Base-by-base conservation (phyloP, 2,329 filamentous ascomycete genomes). In the Colletotrichum lindemuthianum region DNA sequence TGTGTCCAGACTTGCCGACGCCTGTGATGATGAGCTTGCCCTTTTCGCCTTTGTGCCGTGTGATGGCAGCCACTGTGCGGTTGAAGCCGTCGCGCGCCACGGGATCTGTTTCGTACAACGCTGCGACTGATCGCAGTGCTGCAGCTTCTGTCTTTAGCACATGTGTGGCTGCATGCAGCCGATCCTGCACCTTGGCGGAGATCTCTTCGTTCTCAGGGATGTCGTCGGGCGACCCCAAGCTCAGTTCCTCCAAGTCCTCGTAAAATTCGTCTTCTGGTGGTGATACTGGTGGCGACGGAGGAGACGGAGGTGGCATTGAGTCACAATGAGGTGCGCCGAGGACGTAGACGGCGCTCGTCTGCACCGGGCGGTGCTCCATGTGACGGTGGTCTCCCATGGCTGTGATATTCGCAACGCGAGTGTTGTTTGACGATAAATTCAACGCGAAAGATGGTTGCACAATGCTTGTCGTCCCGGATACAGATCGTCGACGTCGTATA, bases 1-100 rank as follows among this genome's bases (percentile, higher is more conserved):
- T 96, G 72, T 96, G 91, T 0, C 94, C 94, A 58, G 92, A 96
- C 79, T 98, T 98, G 60, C 95, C 95, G 5, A 98, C 92, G 8
- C 95, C 95, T 60, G 91, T 91, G 43, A 97, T 84, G 13, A 98
- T 86, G 12, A 97, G 77, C 78, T 97, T 97, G 47, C 93, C 92
- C 37, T 75, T 76, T 37, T 86, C 85, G 1, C 77, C 77, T 65
- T 90, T 85, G 37, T 88, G 87, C 32, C 81, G 80, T 34, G 86
- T 84, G 58, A 97, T 89, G 60, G 86, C 84, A 37, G 90, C 85
- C 39, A 97, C 90, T 1, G 95, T 90, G 5, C 83, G 82, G 59
- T 87, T 81, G 68, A 98, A 91, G 15, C 90, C 89, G 24, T 87
- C 81, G 60, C 89, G 87, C 8, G 92, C 92, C 10, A 84, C 74